Percentiles rank a stretch among this genome's conserved stretches.
These are phyloP conservation scores for Amesomyces nigricolor DNA, from an alignment of 2,329 filamentous ascomycete genomes.

Conservation along the genomic window DNA sequence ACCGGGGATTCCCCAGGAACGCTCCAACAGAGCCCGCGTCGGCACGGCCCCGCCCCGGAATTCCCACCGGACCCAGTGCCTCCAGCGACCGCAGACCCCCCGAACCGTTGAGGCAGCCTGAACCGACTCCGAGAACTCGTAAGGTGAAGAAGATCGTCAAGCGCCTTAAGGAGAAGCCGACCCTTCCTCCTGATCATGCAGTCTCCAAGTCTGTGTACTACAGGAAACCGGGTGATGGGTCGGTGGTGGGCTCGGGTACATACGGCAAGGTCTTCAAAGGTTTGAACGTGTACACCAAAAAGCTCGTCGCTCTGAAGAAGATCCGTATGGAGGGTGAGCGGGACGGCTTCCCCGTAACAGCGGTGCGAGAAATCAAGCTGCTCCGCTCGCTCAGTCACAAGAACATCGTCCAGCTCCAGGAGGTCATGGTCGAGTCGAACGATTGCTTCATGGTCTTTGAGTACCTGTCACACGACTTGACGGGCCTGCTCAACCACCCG, in stretches of 20 bases:
- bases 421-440: constrained; percentile 97
- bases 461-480: constrained; percentile 93
- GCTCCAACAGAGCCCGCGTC: constrained; percentile 45
- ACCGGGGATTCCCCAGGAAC: constrained; percentile 23
- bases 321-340: constrained; percentile 91
- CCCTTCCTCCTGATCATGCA: constrained; percentile 64
- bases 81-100: constrained; percentile 24
- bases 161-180: constrained; percentile 65
- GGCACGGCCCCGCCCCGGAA: constrained; percentile 33
- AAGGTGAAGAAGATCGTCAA: constrained; percentile 63
- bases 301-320: constrained; percentile 78
- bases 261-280: constrained; percentile 95
- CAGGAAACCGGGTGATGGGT: constrained; percentile 94
- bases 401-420: constrained; percentile 77
- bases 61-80: constrained; percentile 19
- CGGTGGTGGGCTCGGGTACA: constrained; percentile 89
- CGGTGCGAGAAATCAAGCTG: constrained; percentile 84
- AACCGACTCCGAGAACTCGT: constrained; percentile 47
- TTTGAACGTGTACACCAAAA: constrained; percentile 85
- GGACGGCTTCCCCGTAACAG: constrained; percentile 86
- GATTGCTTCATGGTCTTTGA: constrained; percentile 99
- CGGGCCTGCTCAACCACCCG: constrained; percentile 89
- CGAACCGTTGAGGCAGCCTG: constrained; percentile 31
- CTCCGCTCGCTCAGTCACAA: constrained; percentile 78
- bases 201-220: constrained; percentile 87